Percentiles rank a stretch among this genome's conserved stretches.
Conservation (phyloP, 2,329 filamentous ascomycete genomes). For the Scleromitrula shiraiana region DNA sequence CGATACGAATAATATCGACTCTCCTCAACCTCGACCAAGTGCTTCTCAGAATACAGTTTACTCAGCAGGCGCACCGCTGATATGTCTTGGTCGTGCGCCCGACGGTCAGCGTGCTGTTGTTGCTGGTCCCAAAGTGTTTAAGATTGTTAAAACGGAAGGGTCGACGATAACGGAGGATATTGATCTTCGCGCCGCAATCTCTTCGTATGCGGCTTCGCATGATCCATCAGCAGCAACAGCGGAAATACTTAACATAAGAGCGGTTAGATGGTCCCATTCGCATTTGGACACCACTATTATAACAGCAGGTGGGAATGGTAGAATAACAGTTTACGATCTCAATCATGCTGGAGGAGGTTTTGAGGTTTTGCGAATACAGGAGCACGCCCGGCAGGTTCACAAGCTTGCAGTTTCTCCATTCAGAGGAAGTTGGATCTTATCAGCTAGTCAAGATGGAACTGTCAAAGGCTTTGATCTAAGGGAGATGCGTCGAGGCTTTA, state of each 20-base stretch:
- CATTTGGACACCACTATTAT: constrained; percentile 45
- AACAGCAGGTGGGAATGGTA: constrained; percentile 55
- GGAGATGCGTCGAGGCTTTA: constrained; percentile 40
- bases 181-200: constrained; percentile 50
- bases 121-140: constrained; percentile 53
- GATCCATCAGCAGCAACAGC: constrained; percentile 33
- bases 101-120: constrained; percentile 49
- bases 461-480: constrained; percentile 55
- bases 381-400: constrained; percentile 57
- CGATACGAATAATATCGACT: constrained; percentile 19
- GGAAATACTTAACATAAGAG: constrained; percentile 56
- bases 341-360: constrained; percentile 37
- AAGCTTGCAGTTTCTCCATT: constrained; percentile 56
- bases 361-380: constrained; percentile 48
- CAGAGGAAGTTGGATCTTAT: constrained; percentile 47
- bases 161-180: constrained; percentile 44
- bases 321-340: constrained; percentile 58
- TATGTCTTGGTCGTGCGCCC: constrained; percentile 49
- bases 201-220: constrained; percentile 37
- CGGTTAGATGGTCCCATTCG: constrained; percentile 49
- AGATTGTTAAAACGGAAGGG: constrained; percentile 46
- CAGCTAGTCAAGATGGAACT: constrained; percentile 56
- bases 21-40: constrained; percentile 25
- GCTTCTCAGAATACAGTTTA: constrained; percentile 49
- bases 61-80: constrained; percentile 43